These are phyloP conservation scores for Scopulariopsis brevicaulis DNA, from an alignment of 2,329 filamentous ascomycete species.

Conservation along the genomic window DNA sequence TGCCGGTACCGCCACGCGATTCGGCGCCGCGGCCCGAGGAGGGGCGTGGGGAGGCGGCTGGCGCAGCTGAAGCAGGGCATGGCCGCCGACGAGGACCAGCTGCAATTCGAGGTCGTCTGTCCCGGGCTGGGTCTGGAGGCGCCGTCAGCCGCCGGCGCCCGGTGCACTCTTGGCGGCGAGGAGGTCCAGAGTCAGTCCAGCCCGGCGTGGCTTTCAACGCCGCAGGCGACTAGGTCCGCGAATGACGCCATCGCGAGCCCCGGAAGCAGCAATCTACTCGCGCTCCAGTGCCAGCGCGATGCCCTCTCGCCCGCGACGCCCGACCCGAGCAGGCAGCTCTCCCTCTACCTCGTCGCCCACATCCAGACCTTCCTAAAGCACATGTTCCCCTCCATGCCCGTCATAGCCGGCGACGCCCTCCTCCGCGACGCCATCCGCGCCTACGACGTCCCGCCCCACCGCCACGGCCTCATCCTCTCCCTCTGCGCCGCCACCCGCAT, in stretches of 20 bases:
- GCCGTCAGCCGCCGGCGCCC: background rate
- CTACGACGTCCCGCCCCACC: conserved; percentile 12
- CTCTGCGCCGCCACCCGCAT: conserved; percentile 17
- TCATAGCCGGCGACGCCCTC: conserved; percentile 15
- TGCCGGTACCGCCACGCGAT: conserved; percentile 3
- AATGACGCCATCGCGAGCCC: background rate
- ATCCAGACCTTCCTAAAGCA: conserved; percentile 16
- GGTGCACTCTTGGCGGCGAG: background rate
- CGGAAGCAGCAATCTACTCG: background rate
- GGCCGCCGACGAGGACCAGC: conserved; percentile 6
- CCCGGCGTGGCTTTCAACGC: background rate
- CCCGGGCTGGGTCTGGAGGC: background rate
- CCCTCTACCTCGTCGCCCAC: conserved; percentile 13
- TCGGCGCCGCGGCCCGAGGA: background rate
- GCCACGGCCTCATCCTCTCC: conserved; percentile 16
- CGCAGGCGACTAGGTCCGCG: background rate
- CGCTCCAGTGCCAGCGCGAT: background rate
- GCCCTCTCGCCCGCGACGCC: background rate
- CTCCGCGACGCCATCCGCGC: conserved; percentile 13
- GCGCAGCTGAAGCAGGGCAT: conserved; percentile 15
- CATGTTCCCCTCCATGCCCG: conserved; percentile 20
- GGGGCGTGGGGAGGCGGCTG: conserved; percentile 16
- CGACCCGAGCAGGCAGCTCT: conserved; percentile 11
- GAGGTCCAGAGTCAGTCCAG: background rate
- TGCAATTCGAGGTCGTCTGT: conserved; percentile 10